These are phyloP conservation scores for Trichomonas tenax DNA, from an alignment of 208 protist species.

Conservation along the genomic window DNA sequence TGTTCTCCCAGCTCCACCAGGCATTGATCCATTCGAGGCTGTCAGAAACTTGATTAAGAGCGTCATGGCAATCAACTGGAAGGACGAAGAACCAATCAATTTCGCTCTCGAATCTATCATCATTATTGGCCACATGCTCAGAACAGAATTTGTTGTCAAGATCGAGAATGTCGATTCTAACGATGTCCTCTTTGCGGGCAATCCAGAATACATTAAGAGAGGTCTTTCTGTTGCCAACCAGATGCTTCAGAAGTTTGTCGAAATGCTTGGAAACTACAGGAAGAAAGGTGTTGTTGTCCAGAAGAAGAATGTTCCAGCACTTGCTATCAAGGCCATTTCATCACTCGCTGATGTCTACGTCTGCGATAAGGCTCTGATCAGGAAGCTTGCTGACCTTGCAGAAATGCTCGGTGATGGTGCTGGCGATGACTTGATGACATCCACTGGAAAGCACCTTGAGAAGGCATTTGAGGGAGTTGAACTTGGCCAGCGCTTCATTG, in stretches of 20 bases:
- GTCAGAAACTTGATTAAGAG: neutral
- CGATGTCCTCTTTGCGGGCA: neutral
- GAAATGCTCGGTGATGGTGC: neutral
- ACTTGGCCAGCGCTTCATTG: neutral
- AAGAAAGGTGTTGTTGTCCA: neutral
- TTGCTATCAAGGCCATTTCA: neutral
- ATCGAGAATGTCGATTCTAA: neutral
- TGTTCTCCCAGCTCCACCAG: neutral
- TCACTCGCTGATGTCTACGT: neutral
- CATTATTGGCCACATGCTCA: neutral
- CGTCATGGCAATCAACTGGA: neutral
- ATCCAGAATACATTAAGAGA: neutral
- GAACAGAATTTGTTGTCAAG: neutral
- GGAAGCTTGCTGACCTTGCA: neutral
- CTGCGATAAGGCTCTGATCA: neutral
- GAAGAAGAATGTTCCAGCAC: neutral
- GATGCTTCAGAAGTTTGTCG: neutral
- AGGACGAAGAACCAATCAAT: neutral
- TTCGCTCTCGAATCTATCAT: neutral
- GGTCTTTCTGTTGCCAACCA: neutral
- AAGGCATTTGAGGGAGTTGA: neutral
- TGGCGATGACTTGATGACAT: neutral
- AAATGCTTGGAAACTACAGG: neutral
- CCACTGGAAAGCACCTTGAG: neutral
- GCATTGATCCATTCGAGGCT: neutral